phyloP scores from a whole-genome alignment of 345 rosid genomes.

The Excoecaria agallocha region DNA sequence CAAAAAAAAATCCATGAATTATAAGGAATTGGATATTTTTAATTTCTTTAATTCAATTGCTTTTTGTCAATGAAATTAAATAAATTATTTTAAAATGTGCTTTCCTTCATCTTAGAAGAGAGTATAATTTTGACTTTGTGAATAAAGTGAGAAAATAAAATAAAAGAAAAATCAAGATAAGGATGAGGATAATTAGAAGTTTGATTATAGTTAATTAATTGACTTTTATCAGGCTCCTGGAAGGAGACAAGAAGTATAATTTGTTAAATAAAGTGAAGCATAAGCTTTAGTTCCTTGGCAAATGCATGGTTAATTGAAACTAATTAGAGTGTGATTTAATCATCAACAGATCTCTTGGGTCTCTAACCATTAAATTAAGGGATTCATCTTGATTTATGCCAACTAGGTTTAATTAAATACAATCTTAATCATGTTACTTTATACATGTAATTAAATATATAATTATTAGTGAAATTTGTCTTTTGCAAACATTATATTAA shows the following conservation, averaged over 20 bases:
- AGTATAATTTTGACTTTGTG: too few relatives aligned
- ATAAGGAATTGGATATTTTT: too few relatives aligned
- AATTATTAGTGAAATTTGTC: background rate
- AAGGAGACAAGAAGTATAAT: background rate
- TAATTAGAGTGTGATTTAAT: background rate
- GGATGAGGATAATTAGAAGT: background rate
- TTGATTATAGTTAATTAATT: background rate
- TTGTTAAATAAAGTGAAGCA: background rate
- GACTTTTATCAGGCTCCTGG: slow-evolving; percentile 1
- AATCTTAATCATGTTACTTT: background rate
- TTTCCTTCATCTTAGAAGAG: too few relatives aligned
- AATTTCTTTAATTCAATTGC: too few relatives aligned
- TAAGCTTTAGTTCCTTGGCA: background rate
- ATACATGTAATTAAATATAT: background rate
- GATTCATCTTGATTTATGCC: slow-evolving; percentile 17
- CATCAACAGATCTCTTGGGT: slow-evolving; percentile 19
- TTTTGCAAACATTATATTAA: background rate
- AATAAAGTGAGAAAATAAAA: too few relatives aligned
- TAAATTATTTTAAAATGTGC: too few relatives aligned
- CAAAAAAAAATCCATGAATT: too few relatives aligned
- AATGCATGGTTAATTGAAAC: background rate
- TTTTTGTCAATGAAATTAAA: background rate
- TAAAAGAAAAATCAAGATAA: too few relatives aligned
- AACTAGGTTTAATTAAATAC: background rate
- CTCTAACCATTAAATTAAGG: slow-evolving; percentile 24